Evolutionary conservation across 352 stramenopile genomes (phyloP).

Genomic region (Phytophthora crassamura): DNA sequence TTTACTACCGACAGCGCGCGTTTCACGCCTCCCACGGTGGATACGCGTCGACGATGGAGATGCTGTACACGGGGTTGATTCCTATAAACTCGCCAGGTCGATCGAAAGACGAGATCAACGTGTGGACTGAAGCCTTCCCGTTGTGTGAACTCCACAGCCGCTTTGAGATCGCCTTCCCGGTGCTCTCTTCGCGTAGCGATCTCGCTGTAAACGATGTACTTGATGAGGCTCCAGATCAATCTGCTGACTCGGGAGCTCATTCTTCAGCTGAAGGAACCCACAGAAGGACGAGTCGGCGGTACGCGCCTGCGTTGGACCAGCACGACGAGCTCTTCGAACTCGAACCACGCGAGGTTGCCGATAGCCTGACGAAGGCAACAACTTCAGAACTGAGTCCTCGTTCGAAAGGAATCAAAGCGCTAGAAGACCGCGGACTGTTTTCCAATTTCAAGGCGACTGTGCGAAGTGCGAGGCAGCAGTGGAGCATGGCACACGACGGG

Average conservation of each 20-base stretch:
- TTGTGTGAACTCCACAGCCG: slow-evolving; percentile 35
- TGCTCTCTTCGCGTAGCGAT: slow-evolving; percentile 31
- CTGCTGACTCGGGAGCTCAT: slow-evolving; percentile 2
- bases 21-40: slow-evolving; percentile 48
- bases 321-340: slow-evolving; percentile 23
- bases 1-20: slow-evolving; percentile 75
- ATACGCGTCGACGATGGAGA: slow-evolving; percentile 53
- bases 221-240: neutral
- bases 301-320: slow-evolving; percentile 32
- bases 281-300: slow-evolving; percentile 21
- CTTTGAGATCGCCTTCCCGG: slow-evolving; percentile 44
- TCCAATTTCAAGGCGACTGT: slow-evolving; percentile 46
- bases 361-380: neutral
- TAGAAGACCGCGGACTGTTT: slow-evolving; percentile 32
- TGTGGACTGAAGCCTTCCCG: slow-evolving; percentile 31
- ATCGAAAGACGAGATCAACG: neutral
- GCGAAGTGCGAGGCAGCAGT: slow-evolving; percentile 49
- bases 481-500: slow-evolving; percentile 57
- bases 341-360: neutral
- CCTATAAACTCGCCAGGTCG: neutral
- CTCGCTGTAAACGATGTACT: slow-evolving; percentile 1
- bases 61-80: slow-evolving; percentile 39
- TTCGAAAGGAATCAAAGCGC: slow-evolving; percentile 27
- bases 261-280: neutral
- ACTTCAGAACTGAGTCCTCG: slow-evolving; percentile 27